phyloP scores from a whole-genome alignment of 495 filamentous ascomycete genomes.

The Parathielavia appendiculata region DNA sequence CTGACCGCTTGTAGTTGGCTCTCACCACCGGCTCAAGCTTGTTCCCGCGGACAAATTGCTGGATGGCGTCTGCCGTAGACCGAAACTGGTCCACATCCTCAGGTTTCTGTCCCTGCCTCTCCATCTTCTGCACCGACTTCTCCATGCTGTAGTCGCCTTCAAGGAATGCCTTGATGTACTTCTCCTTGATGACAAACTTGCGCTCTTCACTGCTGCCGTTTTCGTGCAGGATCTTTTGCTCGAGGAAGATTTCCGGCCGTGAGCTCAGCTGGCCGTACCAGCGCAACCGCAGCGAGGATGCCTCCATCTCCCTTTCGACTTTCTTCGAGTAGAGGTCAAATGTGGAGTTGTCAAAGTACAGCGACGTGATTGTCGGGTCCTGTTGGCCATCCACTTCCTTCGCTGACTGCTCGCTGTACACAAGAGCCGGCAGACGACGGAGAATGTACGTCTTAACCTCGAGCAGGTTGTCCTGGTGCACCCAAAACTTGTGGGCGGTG shows the following conservation, averaged over 20 bases:
- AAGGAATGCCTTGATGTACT: slow-evolving; percentile 87
- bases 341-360: slow-evolving; percentile 87
- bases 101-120: slow-evolving; percentile 54
- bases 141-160: slow-evolving; percentile 87
- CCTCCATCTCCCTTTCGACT: slow-evolving; percentile 67
- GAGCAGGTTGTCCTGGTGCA: slow-evolving; percentile 87
- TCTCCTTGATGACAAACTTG: slow-evolving; percentile 81
- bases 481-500: slow-evolving; percentile 96
- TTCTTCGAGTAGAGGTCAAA: slow-evolving; percentile 85
- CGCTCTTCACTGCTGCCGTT: slow-evolving; percentile 70
- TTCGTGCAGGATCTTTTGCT: slow-evolving; percentile 80
- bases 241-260: slow-evolving; percentile 72
- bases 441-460: slow-evolving; percentile 95
- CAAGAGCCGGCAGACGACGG: slow-evolving; percentile 78
- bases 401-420: slow-evolving; percentile 86
- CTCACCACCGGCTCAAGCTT: slow-evolving; percentile 79
- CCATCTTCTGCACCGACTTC: slow-evolving; percentile 79
- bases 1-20: slow-evolving; percentile 89
- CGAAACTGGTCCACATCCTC: slow-evolving; percentile 65
- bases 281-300: slow-evolving; percentile 76
- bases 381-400: slow-evolving; percentile 66
- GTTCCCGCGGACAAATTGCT: slow-evolving; percentile 70
- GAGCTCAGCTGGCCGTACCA: slow-evolving; percentile 85
- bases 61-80: slow-evolving; percentile 67
- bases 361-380: slow-evolving; percentile 87